A percentile compares a stretch with the other conserved stretches of the same genome.
These are phyloP conservation scores for Psilocybe subaeruginosa DNA, from an alignment of 768 basidiomycete species.

Conservation along the genomic window DNA sequence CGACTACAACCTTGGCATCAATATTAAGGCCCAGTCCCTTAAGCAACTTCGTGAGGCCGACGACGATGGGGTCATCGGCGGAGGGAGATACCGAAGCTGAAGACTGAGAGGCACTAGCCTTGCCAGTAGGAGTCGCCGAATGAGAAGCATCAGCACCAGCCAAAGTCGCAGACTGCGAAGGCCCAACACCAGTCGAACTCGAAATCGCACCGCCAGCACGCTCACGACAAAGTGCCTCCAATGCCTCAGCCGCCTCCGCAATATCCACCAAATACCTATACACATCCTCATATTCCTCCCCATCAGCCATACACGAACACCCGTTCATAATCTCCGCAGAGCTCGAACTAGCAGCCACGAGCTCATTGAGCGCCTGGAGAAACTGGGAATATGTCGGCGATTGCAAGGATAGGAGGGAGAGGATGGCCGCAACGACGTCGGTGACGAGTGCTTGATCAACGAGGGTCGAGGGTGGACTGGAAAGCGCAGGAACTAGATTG, in stretches of 20 bases:
- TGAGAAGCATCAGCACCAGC: too few relatives aligned
- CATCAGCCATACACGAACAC: not conserved
- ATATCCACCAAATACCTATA: not conserved
- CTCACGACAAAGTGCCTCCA: slow-evolving; percentile 14
- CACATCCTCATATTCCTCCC: not conserved
- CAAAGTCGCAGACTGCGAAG: too few relatives aligned
- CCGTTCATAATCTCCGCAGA: slow-evolving; percentile 2
- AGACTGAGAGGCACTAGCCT: not conserved
- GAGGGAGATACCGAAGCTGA: not conserved
- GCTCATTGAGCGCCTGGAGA: slow-evolving; percentile 1
- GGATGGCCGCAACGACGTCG: slow-evolving; percentile 12
- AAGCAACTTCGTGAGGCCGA: slow-evolving; percentile 20
- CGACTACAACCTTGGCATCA: slow-evolving; percentile 15
- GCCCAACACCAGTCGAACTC: too few relatives aligned
- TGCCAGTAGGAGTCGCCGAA: not conserved
- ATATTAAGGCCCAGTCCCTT: slow-evolving; percentile 17
- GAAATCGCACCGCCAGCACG: not conserved
- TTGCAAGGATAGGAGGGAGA: slow-evolving; percentile 6
- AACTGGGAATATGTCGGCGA: slow-evolving; percentile 11
- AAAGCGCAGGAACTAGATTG: not conserved
- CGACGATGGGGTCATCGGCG: slow-evolving; percentile 12
- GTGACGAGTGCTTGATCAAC: slow-evolving; percentile 2
- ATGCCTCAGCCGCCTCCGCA: not conserved
- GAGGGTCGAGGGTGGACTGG: not conserved
- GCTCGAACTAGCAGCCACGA: not conserved